Evolutionary conservation across 2,329 filamentous ascomycete genomes (phyloP).

Genomic region (Claviceps arundinis): DNA sequence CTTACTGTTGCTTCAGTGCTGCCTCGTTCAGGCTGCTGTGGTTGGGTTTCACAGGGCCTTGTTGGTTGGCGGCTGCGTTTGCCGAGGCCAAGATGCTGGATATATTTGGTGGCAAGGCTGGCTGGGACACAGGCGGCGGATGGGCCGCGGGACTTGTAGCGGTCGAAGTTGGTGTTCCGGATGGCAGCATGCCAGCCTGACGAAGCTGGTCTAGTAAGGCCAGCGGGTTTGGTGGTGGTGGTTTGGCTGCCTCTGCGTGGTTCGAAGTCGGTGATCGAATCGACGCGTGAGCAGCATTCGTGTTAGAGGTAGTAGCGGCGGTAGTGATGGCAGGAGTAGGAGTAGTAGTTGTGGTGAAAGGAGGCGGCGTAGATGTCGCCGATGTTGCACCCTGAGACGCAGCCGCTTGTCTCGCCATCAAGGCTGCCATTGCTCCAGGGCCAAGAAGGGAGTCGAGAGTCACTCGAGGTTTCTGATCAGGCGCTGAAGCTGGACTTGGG

Average conservation of each 20-base stretch:
- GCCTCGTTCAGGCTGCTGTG: conserved; percentile 49
- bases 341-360: conserved; percentile 15
- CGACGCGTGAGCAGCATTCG: conserved; percentile 14
- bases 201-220: conserved; percentile 55
- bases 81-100: conserved; percentile 22
- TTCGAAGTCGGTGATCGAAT: conserved; percentile 38
- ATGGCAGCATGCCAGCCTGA: conserved; percentile 51
- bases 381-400: conserved; percentile 35
- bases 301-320: conserved; percentile 9
- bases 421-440: conserved; percentile 43
- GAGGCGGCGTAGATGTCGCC: conserved; percentile 19
- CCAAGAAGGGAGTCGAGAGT: conserved; percentile 48
- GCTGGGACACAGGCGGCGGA: conserved; percentile 15
- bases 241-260: conserved; percentile 22
- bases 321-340: not conserved
- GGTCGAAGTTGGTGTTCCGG: conserved; percentile 25
- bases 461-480: conserved; percentile 22
- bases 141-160: conserved; percentile 20
- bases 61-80: conserved; percentile 13
- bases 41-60: conserved; percentile 24
- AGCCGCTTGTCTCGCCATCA: conserved; percentile 41
- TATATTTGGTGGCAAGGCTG: conserved; percentile 22
- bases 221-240: conserved; percentile 32
- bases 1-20: conserved; percentile 60
- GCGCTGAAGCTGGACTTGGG: conserved; percentile 18